Evolutionary conservation across 2,329 filamentous ascomycete species (phyloP).

Genomic region (Pseudogymnoascus sp.): DNA sequence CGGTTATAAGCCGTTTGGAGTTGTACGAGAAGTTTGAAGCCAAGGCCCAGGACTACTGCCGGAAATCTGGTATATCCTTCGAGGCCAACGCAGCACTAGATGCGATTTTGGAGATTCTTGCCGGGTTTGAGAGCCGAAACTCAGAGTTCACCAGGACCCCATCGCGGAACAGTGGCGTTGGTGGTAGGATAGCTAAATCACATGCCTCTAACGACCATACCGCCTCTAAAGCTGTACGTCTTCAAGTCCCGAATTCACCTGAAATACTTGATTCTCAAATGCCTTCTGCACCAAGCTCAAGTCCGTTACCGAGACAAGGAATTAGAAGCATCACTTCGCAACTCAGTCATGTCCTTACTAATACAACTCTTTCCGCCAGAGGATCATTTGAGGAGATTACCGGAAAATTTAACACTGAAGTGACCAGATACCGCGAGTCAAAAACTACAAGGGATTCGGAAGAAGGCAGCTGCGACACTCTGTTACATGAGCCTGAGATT

Average conservation of each 20-base stretch:
- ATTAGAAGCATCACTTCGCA: background rate
- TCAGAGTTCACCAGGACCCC: background rate
- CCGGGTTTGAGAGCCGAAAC: background rate
- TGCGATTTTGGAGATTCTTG: background rate
- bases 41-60: background rate
- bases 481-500: background rate
- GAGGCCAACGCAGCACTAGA: too few species aligned
- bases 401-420: background rate
- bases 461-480: too few species aligned
- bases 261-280: background rate
- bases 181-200: too few species aligned
- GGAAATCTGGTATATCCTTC: background rate
- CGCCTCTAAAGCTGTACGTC: background rate
- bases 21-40: background rate
- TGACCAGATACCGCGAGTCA: background rate
- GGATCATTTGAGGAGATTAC: background rate
- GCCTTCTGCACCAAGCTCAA: background rate
- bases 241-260: background rate
- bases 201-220: background rate
- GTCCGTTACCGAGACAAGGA: constrained; percentile 22
- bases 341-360: background rate
- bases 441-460: background rate
- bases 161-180: background rate
- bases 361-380: background rate
- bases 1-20: background rate